A percentile compares a stretch with the other conserved stretches of the same genome.
Conservation (phyloP, 2,329 filamentous ascomycete species). For the Pseudopithomyces maydicus region DNA sequence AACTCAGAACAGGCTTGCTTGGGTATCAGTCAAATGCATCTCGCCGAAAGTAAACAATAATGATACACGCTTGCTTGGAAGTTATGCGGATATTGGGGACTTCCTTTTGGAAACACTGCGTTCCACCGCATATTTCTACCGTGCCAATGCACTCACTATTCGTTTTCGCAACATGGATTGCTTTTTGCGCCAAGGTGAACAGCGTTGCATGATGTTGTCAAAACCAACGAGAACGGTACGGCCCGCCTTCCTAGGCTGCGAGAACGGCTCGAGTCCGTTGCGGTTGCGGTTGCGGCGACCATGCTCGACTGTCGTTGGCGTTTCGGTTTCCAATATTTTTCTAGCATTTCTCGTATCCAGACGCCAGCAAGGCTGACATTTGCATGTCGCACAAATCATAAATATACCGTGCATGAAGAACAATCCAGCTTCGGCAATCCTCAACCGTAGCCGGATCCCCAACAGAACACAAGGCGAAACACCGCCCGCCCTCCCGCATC, state of each 20-base stretch:
- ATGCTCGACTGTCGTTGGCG: not conserved
- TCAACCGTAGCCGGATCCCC: not conserved
- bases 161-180: not conserved
- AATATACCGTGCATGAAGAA: not conserved
- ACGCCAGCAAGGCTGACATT: not conserved
- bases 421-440: not conserved
- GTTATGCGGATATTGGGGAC: not conserved
- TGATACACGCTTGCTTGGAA: not conserved
- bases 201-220: not conserved
- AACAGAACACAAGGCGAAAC: not conserved
- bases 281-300: not conserved
- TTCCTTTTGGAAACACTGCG: not conserved
- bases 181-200: not conserved
- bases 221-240: not conserved
- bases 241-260: not conserved
- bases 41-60: not conserved
- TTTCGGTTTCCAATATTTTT: not conserved
- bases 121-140: constrained; percentile 1
- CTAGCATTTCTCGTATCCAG: not conserved
- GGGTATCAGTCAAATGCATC: not conserved
- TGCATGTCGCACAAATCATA: not conserved
- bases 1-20: not conserved
- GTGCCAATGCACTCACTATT: not conserved
- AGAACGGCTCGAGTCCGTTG: not conserved
- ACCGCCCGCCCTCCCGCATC: not conserved